Conservation (phyloP, 768 basidiomycete genomes). For the Hemileccinum rubropunctum region DNA sequence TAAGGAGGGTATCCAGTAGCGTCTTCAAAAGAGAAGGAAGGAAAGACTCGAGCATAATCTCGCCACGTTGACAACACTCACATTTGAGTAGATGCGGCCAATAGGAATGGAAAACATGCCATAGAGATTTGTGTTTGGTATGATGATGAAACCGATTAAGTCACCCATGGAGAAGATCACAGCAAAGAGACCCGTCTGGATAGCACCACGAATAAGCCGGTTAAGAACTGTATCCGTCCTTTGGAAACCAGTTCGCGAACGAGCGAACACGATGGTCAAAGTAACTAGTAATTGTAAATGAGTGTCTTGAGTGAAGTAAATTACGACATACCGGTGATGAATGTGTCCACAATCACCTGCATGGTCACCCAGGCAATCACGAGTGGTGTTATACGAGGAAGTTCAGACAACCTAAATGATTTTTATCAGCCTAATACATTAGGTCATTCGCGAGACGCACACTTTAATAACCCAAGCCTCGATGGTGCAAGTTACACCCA, state of each 20-base stretch:
- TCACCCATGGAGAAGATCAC: slow-evolving; percentile 50
- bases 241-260: slow-evolving; percentile 51
- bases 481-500: slow-evolving; percentile 44
- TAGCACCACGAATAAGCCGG: slow-evolving; percentile 51
- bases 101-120: slow-evolving; percentile 39
- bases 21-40: too few relatives aligned
- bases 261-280: slow-evolving; percentile 31
- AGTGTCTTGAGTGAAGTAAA: too few relatives aligned
- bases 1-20: too few relatives aligned
- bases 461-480: slow-evolving; percentile 39
- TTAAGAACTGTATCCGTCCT: slow-evolving; percentile 53
- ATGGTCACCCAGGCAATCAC: slow-evolving; percentile 47
- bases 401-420: slow-evolving; percentile 37
- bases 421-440: neutral
- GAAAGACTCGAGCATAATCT: too few relatives aligned
- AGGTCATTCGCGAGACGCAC: slow-evolving; percentile 27
- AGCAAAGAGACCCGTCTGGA: slow-evolving; percentile 53
- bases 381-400: slow-evolving; percentile 37
- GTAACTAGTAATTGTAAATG: slow-evolving; percentile 14
- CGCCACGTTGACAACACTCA: slow-evolving; percentile 19
- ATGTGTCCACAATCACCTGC: slow-evolving; percentile 42
- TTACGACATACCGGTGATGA: slow-evolving; percentile 41
- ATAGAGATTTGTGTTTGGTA: slow-evolving; percentile 32
- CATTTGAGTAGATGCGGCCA: slow-evolving; percentile 48
- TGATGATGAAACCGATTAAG: slow-evolving; percentile 35